A percentile compares a stretch with the other conserved stretches of the same genome.
Conservation (phyloP, 257 asterid genomes). For the Penstemon barbatus region DNA sequence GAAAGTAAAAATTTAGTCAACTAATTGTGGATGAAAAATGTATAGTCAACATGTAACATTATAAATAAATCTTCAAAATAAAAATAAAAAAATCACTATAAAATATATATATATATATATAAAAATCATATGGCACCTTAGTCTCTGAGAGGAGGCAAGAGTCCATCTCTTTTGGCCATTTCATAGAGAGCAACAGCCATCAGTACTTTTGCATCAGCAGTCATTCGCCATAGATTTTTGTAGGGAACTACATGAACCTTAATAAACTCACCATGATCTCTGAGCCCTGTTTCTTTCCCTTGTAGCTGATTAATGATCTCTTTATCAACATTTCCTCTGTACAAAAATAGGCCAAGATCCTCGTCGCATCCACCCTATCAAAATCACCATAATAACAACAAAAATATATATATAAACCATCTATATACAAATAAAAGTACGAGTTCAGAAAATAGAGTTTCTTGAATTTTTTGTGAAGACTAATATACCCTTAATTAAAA, state of each 20-base stretch:
- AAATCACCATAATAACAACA: slow-evolving; percentile 8
- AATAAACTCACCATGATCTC: slow-evolving; percentile 86
- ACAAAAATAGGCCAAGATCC: slow-evolving; percentile 68
- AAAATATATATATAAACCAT: not conserved
- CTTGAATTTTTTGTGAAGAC: no score
- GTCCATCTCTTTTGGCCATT: slow-evolving; percentile 77
- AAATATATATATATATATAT: no score
- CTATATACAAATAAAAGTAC: no score
- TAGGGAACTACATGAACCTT: slow-evolving; percentile 81
- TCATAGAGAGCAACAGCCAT: slow-evolving; percentile 78
- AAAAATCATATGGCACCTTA: slow-evolving; percentile 19
- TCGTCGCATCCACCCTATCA: slow-evolving; percentile 89
- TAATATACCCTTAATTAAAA: no score
- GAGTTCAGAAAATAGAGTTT: no score
- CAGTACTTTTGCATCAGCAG: slow-evolving; percentile 85
- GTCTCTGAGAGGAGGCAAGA: slow-evolving; percentile 41
- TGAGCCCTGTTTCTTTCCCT: slow-evolving; percentile 80
- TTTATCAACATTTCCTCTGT: slow-evolving; percentile 65
- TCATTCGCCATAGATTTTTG: slow-evolving; percentile 66
- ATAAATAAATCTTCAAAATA: no score
- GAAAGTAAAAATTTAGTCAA: no score
- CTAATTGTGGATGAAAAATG: no score
- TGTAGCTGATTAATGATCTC: slow-evolving; percentile 60
- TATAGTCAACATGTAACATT: no score
- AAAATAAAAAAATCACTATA: no score